A percentile compares a stretch with the other conserved stretches of the same genome.
Conservation (phyloP, 73 alveolate genomes). For the Tetrahymena malaccensis region DNA sequence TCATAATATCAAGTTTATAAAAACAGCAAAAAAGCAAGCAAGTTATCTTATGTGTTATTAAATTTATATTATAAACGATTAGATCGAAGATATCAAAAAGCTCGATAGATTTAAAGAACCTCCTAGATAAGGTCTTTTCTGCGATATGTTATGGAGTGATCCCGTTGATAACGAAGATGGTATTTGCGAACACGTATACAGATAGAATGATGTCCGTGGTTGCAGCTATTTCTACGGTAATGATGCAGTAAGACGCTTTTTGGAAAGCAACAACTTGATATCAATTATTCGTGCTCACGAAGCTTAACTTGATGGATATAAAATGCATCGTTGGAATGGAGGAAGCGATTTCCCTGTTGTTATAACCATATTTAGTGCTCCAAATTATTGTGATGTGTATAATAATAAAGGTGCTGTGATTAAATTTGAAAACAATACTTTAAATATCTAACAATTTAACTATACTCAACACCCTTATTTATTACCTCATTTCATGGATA, state of each 20-base stretch:
- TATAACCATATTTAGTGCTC: conserved; percentile 87
- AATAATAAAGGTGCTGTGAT: conserved; percentile 89
- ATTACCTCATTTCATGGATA: conserved; percentile 79
- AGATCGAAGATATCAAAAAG: conserved; percentile 64
- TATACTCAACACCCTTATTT: conserved; percentile 87
- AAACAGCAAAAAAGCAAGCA: too few relatives aligned
- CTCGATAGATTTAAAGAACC: conserved; percentile 66
- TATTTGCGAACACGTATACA: conserved; percentile 38
- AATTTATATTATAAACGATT: background rate
- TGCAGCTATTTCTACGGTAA: conserved; percentile 70
- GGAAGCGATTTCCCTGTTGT: conserved; percentile 82
- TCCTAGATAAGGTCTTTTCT: conserved; percentile 69
- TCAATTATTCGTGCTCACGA: conserved; percentile 88
- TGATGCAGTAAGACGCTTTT: conserved; percentile 61
- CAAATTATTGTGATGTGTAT: conserved; percentile 94
- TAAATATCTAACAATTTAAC: conserved; percentile 83
- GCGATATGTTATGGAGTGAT: conserved; percentile 80
- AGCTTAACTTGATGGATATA: conserved; percentile 87
- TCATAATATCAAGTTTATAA: too few relatives aligned
- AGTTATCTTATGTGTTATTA: conserved; percentile 7
- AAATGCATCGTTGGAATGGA: conserved; percentile 92
- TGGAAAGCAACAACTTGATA: conserved; percentile 53
- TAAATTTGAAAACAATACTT: conserved; percentile 73
- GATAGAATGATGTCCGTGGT: conserved; percentile 63
- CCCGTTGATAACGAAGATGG: conserved; percentile 83